Base-by-base conservation (phyloP, 164 flowering plant species). In the Dillenia turbinata region DNA sequence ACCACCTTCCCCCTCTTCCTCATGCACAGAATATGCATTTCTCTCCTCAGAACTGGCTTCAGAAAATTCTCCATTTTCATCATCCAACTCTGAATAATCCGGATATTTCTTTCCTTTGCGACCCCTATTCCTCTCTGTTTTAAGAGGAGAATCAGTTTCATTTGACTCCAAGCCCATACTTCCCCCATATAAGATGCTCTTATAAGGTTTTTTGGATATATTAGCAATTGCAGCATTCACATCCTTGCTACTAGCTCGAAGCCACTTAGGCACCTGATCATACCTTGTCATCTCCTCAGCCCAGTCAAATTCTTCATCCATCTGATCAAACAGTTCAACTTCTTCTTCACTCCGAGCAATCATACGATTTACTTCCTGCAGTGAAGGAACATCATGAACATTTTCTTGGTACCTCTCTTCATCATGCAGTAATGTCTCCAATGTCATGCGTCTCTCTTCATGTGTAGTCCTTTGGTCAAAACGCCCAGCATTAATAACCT, bases 391-490 rank as follows among this genome's bases (percentile, higher is more conserved):
- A 78, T 92, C 90, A 74, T 95, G 99, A 44, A 92, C 76, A 47
- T 85, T 92, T 71, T 92, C 97, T 75, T 95, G 99, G 70, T 84
- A 92, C 70, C 97, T 83, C 71, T 95, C 99, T 47, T 95, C 99
- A 73, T 94, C 99, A 78, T 87, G 99, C 75, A 95, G 75, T 68
- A 95, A 74, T 50, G 94, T 79, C 72, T 95, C 99, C 43, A 95
- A 73, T 58, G 99, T 95, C 77, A 88, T 12, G 6, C 99, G 89
- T 59, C 99, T 81, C 74, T 92, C 97, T 79, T 95, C 99, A 75
- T 95, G 99, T 4, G 99, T 92, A 47, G 99, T 92, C 67, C 99
- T 85, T 73, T 95, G 99, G 72, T 95, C 99, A 85, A 95, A 92
- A 47, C 99, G 92, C 44, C 99, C 99, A 57, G 99, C 99, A 85